Evolutionary conservation across 768 basidiomycete genomes (phyloP).

Genomic region (Exidia glandulosa): DNA sequence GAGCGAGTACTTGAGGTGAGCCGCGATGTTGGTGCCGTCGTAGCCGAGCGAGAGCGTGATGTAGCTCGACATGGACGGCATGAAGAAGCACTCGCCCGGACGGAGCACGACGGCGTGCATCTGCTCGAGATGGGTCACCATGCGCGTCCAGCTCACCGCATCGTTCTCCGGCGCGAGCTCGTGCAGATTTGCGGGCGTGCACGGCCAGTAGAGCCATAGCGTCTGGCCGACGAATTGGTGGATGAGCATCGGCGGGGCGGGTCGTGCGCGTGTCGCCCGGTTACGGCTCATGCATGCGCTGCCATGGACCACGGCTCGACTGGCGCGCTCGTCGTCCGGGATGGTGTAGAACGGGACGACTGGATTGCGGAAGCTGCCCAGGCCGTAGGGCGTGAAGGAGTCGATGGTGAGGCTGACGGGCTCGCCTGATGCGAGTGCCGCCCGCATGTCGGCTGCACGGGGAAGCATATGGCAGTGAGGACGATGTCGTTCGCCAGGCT

Average conservation of each 20-base stretch:
- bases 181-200: not conserved
- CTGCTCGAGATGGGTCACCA: not conserved
- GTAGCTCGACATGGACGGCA: not conserved
- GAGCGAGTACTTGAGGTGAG: not conserved
- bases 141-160: not conserved
- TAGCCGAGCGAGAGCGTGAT: not conserved
- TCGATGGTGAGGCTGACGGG: not conserved
- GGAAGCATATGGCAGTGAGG: not conserved
- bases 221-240: constrained; percentile 1
- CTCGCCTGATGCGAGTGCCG: not conserved
- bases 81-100: not conserved
- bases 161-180: not conserved
- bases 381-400: not conserved
- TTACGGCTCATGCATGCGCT: not conserved
- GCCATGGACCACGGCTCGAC: not conserved
- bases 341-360: not conserved
- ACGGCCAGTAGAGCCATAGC: not conserved
- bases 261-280: not conserved
- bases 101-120: not conserved
- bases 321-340: not conserved
- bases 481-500: not conserved
- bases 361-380: not conserved
- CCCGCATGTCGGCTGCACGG: not conserved
- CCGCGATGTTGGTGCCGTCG: constrained; percentile 1
- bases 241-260: not conserved